A percentile compares a stretch with the other conserved stretches of the same genome.
These are phyloP conservation scores for Hortiboletus campestris DNA, from an alignment of 768 basidiomycete species.

Conservation along the genomic window DNA sequence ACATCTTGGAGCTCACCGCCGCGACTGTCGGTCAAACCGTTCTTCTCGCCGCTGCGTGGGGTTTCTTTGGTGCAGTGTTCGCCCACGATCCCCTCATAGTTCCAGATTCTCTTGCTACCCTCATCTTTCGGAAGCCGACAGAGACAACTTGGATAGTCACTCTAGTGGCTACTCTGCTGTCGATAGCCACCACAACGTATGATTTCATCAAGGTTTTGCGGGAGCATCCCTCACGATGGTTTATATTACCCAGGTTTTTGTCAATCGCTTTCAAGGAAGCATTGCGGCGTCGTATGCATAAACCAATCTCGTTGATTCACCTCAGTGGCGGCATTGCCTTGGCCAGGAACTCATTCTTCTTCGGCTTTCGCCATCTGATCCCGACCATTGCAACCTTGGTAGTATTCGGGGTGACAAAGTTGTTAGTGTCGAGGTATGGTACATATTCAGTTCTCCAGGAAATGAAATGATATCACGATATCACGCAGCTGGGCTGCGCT, in stretches of 20 bases:
- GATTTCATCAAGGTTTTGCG: not conserved
- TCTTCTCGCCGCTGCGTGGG: constrained; percentile 1
- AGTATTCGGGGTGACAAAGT: constrained; percentile 8
- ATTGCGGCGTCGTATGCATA: constrained; percentile 12
- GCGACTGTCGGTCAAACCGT: not conserved
- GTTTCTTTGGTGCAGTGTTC: not conserved
- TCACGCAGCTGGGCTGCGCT: constrained; percentile 13
- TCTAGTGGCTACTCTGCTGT: not conserved
- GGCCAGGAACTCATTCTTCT: not conserved
- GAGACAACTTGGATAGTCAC: not conserved
- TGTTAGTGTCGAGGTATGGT: constrained; percentile 17
- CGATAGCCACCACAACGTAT: not conserved
- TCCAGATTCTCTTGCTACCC: not conserved
- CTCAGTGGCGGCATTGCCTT: constrained; percentile 12
- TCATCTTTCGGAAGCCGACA: not conserved
- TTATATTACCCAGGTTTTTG: not conserved
- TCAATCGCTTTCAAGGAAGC: constrained; percentile 16
- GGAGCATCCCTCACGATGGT: not conserved
- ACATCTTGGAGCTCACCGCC: not conserved
- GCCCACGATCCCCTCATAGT: not conserved
- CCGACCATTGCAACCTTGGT: not conserved
- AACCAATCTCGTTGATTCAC: constrained; percentile 9
- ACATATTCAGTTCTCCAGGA: not conserved
- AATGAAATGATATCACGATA: not conserved
- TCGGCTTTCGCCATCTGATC: not conserved